Conservation (phyloP, 73 alveolate genomes). For the Blepharisma stoltei region DNA sequence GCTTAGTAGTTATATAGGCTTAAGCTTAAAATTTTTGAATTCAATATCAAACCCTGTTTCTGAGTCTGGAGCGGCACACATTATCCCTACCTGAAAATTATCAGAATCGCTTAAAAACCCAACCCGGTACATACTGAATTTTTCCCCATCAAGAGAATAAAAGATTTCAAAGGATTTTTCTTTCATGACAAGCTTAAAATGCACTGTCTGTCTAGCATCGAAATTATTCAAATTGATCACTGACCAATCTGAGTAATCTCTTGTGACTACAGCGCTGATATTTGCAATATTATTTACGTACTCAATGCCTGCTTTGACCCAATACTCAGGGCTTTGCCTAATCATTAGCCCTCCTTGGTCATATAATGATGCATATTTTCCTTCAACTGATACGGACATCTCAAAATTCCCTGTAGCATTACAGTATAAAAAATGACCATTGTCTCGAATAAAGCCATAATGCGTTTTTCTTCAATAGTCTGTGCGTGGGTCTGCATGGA, state of each 20-base stretch:
- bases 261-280: constrained; percentile 31
- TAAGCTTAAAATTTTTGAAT: constrained; percentile 20
- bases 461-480: constrained; percentile 40
- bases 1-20: background rate
- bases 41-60: constrained; percentile 22
- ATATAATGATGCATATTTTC: constrained; percentile 17
- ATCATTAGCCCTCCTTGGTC: constrained; percentile 37
- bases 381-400: constrained; percentile 19
- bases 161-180: constrained; percentile 13
- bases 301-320: constrained; percentile 31
- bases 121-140: background rate
- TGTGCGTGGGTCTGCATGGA: constrained; percentile 17
- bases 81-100: constrained; percentile 15
- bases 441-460: constrained; percentile 36
- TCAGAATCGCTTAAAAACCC: background rate
- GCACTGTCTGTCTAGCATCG: constrained; percentile 5
- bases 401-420: constrained; percentile 20
- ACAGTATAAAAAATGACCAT: constrained; percentile 25
- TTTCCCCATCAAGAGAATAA: constrained; percentile 24
- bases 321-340: background rate
- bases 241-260: constrained; percentile 37
- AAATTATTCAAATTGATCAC: background rate
- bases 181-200: background rate
- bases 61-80: constrained; percentile 25
- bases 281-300: constrained; percentile 11